phyloP scores from a whole-genome alignment of 1,139 yeast genomes.

The Pneumocystis sp. region DNA sequence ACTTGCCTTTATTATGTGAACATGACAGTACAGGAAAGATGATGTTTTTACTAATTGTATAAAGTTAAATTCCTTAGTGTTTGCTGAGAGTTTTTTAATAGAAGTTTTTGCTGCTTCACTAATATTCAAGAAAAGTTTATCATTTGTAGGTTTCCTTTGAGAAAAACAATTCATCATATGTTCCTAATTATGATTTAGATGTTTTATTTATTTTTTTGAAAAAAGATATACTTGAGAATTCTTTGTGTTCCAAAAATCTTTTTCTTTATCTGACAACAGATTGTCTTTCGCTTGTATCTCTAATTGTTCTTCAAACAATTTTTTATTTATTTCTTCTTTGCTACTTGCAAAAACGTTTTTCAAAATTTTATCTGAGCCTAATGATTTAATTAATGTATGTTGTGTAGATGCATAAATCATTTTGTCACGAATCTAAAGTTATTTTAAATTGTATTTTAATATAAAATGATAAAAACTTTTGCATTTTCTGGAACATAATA shows the following conservation, averaged over 20 bases:
- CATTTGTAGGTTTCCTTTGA: background rate
- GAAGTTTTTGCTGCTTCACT: slow-evolving; percentile 17
- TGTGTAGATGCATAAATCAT: slow-evolving; percentile 92
- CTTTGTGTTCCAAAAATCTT: slow-evolving; percentile 32
- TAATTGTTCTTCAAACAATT: slow-evolving; percentile 32
- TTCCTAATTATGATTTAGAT: background rate
- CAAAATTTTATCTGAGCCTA: slow-evolving; percentile 51
- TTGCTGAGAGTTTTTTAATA: slow-evolving; percentile 8
- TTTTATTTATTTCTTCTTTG: slow-evolving; percentile 40
- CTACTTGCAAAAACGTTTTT: slow-evolving; percentile 42
- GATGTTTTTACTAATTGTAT: slow-evolving; percentile 3
- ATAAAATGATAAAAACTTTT: slow-evolving; percentile 20
- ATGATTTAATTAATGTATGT: slow-evolving; percentile 52
- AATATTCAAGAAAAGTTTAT: slow-evolving; percentile 4
- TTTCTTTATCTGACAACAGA: slow-evolving; percentile 49
- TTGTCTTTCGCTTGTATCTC: slow-evolving; percentile 26
- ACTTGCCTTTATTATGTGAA: slow-evolving; percentile 17
- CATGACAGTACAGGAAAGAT: slow-evolving; percentile 4
- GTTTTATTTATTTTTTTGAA: background rate
- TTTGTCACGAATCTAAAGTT: slow-evolving; percentile 44
- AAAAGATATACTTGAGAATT: slow-evolving; percentile 19
- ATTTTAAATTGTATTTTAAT: background rate
- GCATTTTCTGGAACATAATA: slow-evolving; percentile 81
- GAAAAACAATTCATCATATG: background rate
- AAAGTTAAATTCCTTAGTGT: background rate